Base-by-base conservation (phyloP, 2,329 filamentous ascomycete species). In the Aaosphaeria pasadenensis region DNA sequence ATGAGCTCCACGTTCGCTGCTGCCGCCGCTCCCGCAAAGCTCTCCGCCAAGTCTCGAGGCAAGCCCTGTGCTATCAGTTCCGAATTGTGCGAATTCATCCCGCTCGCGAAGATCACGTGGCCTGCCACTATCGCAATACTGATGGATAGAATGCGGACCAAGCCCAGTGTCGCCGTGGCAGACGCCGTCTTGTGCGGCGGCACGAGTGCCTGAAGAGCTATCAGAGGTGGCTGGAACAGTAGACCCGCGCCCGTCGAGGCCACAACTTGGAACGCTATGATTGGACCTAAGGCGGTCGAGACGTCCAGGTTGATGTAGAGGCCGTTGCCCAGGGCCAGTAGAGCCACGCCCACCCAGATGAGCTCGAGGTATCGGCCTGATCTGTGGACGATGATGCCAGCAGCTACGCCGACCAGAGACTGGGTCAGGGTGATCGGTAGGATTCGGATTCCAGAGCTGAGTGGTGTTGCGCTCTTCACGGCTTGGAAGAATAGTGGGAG, bases 401-500 rank as follows among this genome's bases (percentile, higher is more conserved):
- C 35, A 30, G 42, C 33, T 30, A 59, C 30, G 11, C 28, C 38
- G 64, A 86, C 89, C 1, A 77, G 78, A 1, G 66, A 62, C 1
- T 67, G 38, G 9, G 77, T 67, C 39, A 68, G 73, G 2, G 68
- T 58, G 11, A 69, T 43, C 0, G 85, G 83, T 1, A 88, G 71
- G 5, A 86, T 72, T 17, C 84, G 76, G 1, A 84, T 53, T 56
- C 73, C 75, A 0, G 80, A 85, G 17, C 73, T 70, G 43, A 85
- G 70, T 0, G 84, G 80, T 1, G 75, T 75, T 2, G 79, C 79
- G 31, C 76, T 75, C 4, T 82, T 76, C 1, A 83, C 84, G 5
- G 81, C 77, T 63, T 89, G 87, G 48, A 87, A 86, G 66, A 86
- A 89, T 0, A 88, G 74, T 0, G 87, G 86, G 4, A 89, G 70